Base-by-base conservation (phyloP, 495 filamentous ascomycete genomes). In the Aspergillus avenaceus region DNA sequence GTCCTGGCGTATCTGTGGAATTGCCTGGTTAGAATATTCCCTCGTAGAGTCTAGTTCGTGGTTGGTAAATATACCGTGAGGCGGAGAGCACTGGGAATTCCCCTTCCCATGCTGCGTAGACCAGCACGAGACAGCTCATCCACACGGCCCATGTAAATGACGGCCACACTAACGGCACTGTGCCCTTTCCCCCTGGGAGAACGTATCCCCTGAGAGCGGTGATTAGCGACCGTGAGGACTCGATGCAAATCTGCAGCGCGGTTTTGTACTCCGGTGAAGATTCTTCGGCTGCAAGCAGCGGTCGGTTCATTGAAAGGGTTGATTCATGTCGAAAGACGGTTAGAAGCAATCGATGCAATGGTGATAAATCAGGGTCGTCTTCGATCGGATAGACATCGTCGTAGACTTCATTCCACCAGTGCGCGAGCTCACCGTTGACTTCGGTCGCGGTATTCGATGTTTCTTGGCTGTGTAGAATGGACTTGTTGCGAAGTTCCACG, bases 361-460 rank as follows among this genome's bases (percentile, higher is more conserved):
- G 66, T 19, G 50, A 43, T 7, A 67, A 41, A 0, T 27, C 22
- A 12, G 47, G 25, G 5, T 67, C 64, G 18, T 38, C 24, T 11
- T 61, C 58, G 13, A 65, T 51, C 0, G 64, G 58, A 32, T 73
- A 59, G 1, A 72, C 63, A 47, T 72, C 71, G 21, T 75, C 72
- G 23, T 74, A 71, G 25, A 74, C 67, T 48, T 71, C 64, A 45
- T 74, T 75, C 73, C 72, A 76, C 72, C 73, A 76, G 42, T 67
- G 58, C 2, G 66, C 58, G 3, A 74, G 54, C 38, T 67, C 64
- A 3, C 70, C 62, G 26, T 66, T 65, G 2, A 76, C 67, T 29
- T 66, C 55, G 12, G 64, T 60, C 2, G 65, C 72, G 23, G 69
- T 65, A n/a, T 59, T 53, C 8, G 59, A 47, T 8, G 61, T 60